Conservation (phyloP, 371 early-diverging fungal genomes). For the Enterocytospora artemiae region DNA sequence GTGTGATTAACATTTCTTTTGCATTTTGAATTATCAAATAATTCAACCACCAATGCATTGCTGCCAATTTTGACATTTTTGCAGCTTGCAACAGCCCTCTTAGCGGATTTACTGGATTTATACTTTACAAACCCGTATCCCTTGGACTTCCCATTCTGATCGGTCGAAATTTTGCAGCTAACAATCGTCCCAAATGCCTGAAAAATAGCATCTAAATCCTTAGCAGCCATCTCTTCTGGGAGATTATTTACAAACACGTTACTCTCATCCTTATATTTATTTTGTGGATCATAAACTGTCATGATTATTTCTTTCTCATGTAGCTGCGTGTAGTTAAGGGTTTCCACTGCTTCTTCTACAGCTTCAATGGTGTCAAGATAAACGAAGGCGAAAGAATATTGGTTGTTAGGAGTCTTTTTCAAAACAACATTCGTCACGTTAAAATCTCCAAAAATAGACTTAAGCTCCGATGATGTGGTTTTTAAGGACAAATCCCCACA, state of each 20-base stretch:
- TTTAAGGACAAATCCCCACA: conserved; percentile 51
- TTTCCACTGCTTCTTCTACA: conserved; percentile 42
- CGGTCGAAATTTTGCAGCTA: conserved; percentile 88
- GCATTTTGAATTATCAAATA: conserved; percentile 39
- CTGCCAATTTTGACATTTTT: conserved; percentile 38
- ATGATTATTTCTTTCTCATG: conserved; percentile 49
- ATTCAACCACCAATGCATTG: conserved; percentile 42
- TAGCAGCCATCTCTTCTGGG: conserved; percentile 48
- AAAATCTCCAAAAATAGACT: conserved; percentile 45
- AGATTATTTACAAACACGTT: conserved; percentile 99
- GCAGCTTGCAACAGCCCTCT: conserved; percentile 51
- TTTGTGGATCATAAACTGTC: conserved; percentile 36
- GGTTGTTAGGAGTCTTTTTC: conserved; percentile 19
- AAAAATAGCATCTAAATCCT: conserved; percentile 95
- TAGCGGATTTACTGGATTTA: conserved; percentile 46
- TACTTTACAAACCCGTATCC: conserved; percentile 58
- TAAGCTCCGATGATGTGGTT: conserved; percentile 50
- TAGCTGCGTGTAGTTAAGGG: conserved; percentile 49
- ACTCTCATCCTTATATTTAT: conserved; percentile 59
- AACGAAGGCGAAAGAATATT: conserved; percentile 53
- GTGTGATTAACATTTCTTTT: conserved; percentile 9
- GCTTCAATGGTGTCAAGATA: conserved; percentile 45
- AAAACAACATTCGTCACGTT: conserved; percentile 36
- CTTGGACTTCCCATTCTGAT: conserved; percentile 56
- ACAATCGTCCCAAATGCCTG: conserved; percentile 89